Evolutionary conservation across 805 yeast species (phyloP), one percentile per base, ranked within the genome.

Genomic region (Torulaspora quercuum): DNA sequence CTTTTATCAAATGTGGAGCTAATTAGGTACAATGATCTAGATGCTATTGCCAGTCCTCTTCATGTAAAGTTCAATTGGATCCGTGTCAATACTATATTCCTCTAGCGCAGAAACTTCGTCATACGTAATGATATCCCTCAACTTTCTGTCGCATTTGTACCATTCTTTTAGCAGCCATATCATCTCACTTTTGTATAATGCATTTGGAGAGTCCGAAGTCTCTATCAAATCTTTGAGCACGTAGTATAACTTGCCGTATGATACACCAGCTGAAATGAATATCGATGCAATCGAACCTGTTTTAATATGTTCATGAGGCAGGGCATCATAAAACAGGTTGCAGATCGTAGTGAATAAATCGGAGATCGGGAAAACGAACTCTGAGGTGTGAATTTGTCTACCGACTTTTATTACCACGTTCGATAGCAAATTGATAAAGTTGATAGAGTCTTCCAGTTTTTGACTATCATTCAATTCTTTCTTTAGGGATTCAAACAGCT

Each of bases 311-410:
- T 56, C 72, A 50, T 42, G 53, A 35, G 67, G 64, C 25, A 60
- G 36, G 12, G 52, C 45, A 12, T 69, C 74, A 23, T 67, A 65
- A 25, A 82, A 66, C 48, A 78, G 70, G 46, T 73, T 75, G 46
- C 80, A 70, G 30, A 85, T 64, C 42, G 82, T 67, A 41, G 84
- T 81, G 48, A 86, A 67, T 30, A 89, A 67, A 38, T 77, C 80
- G 45, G 76, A 76, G 5, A 84, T 70, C 12, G 96, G 95, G 67
- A 89, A 87, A 3, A 88, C 82, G 52, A 76, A 70, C 49, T 87
- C 95, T 26, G 84, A 77, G 15, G 74, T 73, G 35, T 75, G 69
- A 33, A 87, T 67, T 53, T 75, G 76, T 41, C 75, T 68, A 0
- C 95, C 96, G 35, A 82, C 61, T 11, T 63, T 55, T 6, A 67